A percentile compares a stretch with the other conserved stretches of the same genome.
phyloP scores from a whole-genome alignment of 2,329 filamentous ascomycete genomes.

The Monilinia vaccinii-corymbosi region DNA sequence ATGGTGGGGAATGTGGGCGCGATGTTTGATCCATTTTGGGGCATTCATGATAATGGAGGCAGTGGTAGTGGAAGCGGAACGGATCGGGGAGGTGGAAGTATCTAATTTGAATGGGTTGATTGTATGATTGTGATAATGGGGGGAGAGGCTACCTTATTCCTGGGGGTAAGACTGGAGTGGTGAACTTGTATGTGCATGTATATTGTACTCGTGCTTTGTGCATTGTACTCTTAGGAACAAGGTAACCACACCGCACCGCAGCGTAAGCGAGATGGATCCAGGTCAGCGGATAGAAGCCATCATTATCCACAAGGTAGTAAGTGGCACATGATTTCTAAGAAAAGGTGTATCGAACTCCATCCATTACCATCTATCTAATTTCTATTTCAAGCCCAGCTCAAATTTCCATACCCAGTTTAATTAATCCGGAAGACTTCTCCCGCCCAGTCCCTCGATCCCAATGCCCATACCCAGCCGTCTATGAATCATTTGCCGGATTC shows the following conservation, averaged over 20 bases:
- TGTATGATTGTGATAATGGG: neutral
- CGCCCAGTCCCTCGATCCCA: neutral
- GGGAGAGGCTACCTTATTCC: neutral
- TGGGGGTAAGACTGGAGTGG: neutral
- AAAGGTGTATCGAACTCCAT: neutral
- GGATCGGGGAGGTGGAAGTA: neutral
- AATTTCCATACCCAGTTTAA: too few species aligned
- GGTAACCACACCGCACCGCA: too few species aligned
- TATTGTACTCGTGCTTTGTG: neutral
- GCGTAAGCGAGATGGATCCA: neutral
- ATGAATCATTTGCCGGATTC: conserved; percentile 13
- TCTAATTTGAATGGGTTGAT: neutral
- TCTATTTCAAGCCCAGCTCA: neutral
- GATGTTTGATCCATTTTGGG: conserved; percentile 1
- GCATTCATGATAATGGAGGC: neutral
- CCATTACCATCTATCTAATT: neutral
- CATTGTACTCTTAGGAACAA: neutral
- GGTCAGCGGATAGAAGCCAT: too few species aligned
- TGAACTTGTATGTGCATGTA: neutral
- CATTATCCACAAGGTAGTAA: neutral
- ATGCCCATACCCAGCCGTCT: neutral
- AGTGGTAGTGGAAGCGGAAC: neutral
- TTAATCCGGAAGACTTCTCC: too few species aligned
- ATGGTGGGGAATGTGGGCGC: neutral
- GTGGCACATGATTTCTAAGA: neutral